A percentile compares a stretch with the other conserved stretches of the same genome.
These are phyloP conservation scores for Aspergillus sergii DNA, from an alignment of 2,329 filamentous ascomycete species.

Conservation along the genomic window DNA sequence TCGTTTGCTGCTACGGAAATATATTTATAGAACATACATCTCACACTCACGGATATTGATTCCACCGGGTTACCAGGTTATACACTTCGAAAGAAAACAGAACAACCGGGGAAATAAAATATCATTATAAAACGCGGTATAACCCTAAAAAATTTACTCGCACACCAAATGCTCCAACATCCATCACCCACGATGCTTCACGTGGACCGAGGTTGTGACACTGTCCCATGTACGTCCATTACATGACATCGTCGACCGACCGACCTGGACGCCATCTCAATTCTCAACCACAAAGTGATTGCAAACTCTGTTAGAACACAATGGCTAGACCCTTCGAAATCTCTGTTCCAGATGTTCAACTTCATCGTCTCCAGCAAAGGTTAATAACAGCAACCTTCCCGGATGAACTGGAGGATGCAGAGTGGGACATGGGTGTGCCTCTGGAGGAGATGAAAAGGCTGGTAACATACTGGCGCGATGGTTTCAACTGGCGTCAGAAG, in stretches of 20 bases:
- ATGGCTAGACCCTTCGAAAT: constrained; percentile 49
- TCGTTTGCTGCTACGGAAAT: neutral
- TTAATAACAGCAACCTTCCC: constrained; percentile 59
- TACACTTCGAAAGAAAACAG: neutral
- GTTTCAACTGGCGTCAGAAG: constrained; percentile 63
- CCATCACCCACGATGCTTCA: neutral
- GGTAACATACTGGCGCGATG: constrained; percentile 57
- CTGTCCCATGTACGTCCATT: neutral
- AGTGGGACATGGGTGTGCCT: constrained; percentile 63
- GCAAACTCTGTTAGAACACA: neutral
- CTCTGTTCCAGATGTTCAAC: constrained; percentile 52
- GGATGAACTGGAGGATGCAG: constrained; percentile 56
- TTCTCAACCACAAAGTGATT: neutral
- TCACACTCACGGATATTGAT: neutral
- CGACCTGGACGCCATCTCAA: neutral
- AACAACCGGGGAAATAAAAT: neutral
- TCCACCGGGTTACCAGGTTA: neutral
- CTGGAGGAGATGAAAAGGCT: constrained; percentile 60
- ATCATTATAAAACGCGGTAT: neutral
- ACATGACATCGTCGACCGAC: neutral
- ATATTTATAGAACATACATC: constrained; percentile 3
- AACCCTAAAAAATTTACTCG: neutral
- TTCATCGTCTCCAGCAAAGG: constrained; percentile 59
- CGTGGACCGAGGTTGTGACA: constrained; percentile 4
- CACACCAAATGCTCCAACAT: neutral